A percentile compares a stretch with the other conserved stretches of the same genome.
Conservation (phyloP, 1,139 yeast species). For the Zygotorulaspora mrakii region DNA sequence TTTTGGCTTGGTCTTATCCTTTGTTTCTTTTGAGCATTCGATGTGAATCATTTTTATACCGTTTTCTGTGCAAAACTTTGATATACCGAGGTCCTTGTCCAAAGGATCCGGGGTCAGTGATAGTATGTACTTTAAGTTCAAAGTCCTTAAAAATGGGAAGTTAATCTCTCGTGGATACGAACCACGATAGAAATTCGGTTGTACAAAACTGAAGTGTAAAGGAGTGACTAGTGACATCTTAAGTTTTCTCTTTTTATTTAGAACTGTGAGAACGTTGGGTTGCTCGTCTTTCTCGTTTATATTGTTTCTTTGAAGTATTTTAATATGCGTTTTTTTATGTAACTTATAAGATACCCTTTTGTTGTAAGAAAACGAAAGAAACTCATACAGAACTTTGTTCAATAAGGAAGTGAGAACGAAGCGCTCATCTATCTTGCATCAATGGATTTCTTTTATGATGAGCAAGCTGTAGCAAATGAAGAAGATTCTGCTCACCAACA, state of each 20-base stretch:
- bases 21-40: slow-evolving; percentile 50
- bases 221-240: slow-evolving; percentile 66
- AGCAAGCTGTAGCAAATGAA: slow-evolving; percentile 22
- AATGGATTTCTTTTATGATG: slow-evolving; percentile 32
- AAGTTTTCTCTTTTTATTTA: too few species aligned
- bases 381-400: too few species aligned
- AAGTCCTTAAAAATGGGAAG: slow-evolving; percentile 62
- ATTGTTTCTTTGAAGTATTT: too few species aligned
- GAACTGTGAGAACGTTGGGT: too few species aligned
- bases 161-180: slow-evolving; percentile 80
- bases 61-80: slow-evolving; percentile 40
- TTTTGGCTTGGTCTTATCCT: slow-evolving; percentile 31
- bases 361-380: too few species aligned
- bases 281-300: too few species aligned
- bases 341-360: too few species aligned
- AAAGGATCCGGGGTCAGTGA: slow-evolving; percentile 79
- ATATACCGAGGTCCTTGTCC: slow-evolving; percentile 28
- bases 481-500: slow-evolving; percentile 9
- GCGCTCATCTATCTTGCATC: background rate
- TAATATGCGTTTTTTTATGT: slow-evolving; percentile 2
- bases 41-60: slow-evolving; percentile 59
- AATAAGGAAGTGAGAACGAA: too few species aligned
- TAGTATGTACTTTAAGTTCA: slow-evolving; percentile 66
- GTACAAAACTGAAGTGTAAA: slow-evolving; percentile 67
- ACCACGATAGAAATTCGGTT: slow-evolving; percentile 72